Percentiles rank a stretch among this genome's conserved stretches.
Evolutionary conservation across 805 yeast genomes (phyloP).

Genomic region (Myxozyma neotropica): DNA sequence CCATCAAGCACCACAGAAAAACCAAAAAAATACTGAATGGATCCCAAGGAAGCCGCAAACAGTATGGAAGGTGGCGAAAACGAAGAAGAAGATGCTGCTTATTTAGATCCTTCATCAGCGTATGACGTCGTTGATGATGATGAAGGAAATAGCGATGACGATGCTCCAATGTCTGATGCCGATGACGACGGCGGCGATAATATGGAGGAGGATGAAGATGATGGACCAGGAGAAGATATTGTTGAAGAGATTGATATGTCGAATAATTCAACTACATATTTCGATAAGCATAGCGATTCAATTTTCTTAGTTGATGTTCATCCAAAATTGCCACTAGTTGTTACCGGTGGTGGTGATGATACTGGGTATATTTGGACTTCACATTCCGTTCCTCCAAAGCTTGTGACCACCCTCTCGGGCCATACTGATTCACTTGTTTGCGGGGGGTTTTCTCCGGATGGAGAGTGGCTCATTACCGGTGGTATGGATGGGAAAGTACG

Average conservation of each 20-base stretch:
- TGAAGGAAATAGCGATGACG: slow-evolving; percentile 6
- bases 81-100: slow-evolving; percentile 10
- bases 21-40: no score
- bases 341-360: slow-evolving; percentile 96
- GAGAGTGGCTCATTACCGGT: slow-evolving; percentile 78
- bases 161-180: slow-evolving; percentile 15
- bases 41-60: neutral
- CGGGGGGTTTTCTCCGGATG: slow-evolving; percentile 82
- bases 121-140: slow-evolving; percentile 16
- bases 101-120: slow-evolving; percentile 9
- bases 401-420: slow-evolving; percentile 74
- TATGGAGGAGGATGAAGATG: slow-evolving; percentile 7
- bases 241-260: slow-evolving; percentile 62
- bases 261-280: slow-evolving; percentile 85
- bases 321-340: slow-evolving; percentile 78
- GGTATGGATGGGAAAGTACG: slow-evolving; percentile 92
- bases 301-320: slow-evolving; percentile 80
- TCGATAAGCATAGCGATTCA: slow-evolving; percentile 88
- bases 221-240: slow-evolving; percentile 3
- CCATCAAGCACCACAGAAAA: no score
- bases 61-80: neutral
- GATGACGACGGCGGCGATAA: slow-evolving; percentile 2
- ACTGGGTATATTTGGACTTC: slow-evolving; percentile 90
- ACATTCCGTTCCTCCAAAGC: slow-evolving; percentile 78
- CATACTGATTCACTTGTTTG: slow-evolving; percentile 87